A percentile compares a stretch with the other conserved stretches of the same genome.
Conservation (phyloP, 257 asterid species). For the Ehretia macrophylla region DNA sequence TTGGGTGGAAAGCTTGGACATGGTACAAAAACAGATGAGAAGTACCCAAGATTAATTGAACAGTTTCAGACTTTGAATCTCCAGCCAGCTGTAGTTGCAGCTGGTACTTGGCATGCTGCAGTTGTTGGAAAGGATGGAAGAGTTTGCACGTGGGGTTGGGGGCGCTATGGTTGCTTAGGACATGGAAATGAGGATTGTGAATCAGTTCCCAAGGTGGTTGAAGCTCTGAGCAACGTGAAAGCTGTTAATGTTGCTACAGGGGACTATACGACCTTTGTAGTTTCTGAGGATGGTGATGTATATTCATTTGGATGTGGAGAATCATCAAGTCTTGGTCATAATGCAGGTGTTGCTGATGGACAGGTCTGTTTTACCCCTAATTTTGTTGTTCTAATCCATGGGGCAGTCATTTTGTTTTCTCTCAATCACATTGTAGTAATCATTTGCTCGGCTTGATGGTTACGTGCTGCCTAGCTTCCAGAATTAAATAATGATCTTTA, state of each 20-base stretch:
- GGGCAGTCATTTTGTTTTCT: background rate
- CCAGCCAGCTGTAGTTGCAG: slow-evolving; percentile 87
- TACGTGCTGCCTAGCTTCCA: no score
- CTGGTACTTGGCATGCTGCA: slow-evolving; percentile 99
- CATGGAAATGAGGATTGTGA: slow-evolving; percentile 96
- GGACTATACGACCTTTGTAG: slow-evolving; percentile 90
- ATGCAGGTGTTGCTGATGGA: slow-evolving; percentile 52
- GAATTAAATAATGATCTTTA: no score
- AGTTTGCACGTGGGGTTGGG: slow-evolving; percentile 99
- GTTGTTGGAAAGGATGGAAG: slow-evolving; percentile 95
- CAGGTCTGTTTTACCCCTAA: slow-evolving; percentile 47
- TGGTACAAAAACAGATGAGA: slow-evolving; percentile 78
- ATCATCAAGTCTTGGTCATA: slow-evolving; percentile 95
- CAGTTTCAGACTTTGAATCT: slow-evolving; percentile 69
- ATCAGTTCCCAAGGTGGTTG: slow-evolving; percentile 84
- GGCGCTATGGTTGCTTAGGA: slow-evolving; percentile 96
- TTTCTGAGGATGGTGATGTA: slow-evolving; percentile 79
- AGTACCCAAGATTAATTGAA: slow-evolving; percentile 79
- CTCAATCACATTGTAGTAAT: no score
- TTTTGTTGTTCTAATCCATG: background rate
- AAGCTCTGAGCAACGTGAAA: slow-evolving; percentile 64
- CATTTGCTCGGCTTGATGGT: background rate
- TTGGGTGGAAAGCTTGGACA: slow-evolving; percentile 99
- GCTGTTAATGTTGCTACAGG: slow-evolving; percentile 95
- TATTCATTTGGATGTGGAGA: slow-evolving; percentile 98